A percentile compares a stretch with the other conserved stretches of the same genome.
Conservation (phyloP, 2,329 filamentous ascomycete species). For the Teratosphaeria gauchensis region DNA sequence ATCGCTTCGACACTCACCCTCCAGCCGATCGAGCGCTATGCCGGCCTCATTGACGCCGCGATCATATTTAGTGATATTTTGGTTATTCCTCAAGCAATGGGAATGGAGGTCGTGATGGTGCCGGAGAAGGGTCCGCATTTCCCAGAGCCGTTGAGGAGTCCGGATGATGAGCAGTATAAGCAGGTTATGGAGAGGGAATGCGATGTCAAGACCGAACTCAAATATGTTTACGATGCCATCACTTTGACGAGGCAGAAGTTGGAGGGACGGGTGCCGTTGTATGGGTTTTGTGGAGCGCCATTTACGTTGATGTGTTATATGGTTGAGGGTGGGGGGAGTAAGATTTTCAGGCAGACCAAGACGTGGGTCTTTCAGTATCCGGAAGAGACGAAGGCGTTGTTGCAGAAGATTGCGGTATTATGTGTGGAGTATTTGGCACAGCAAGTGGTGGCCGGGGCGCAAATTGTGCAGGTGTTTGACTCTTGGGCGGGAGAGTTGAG, state of each 20-base stretch:
- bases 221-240: slow-evolving; percentile 94
- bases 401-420: slow-evolving; percentile 86
- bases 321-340: slow-evolving; percentile 94
- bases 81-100: slow-evolving; percentile 94
- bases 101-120: slow-evolving; percentile 97
- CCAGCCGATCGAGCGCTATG: slow-evolving; percentile 87
- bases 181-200: slow-evolving; percentile 67
- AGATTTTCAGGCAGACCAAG: slow-evolving; percentile 89
- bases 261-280: slow-evolving; percentile 77
- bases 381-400: slow-evolving; percentile 65
- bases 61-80: slow-evolving; percentile 99
- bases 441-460: slow-evolving; percentile 87
- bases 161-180: slow-evolving; percentile 73
- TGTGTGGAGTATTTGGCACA: slow-evolving; percentile 90
- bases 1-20: slow-evolving; percentile 88
- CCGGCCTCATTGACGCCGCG: slow-evolving; percentile 82
- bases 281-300: slow-evolving; percentile 92
- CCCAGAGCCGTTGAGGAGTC: slow-evolving; percentile 68
- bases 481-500: slow-evolving; percentile 95
- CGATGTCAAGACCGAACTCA: slow-evolving; percentile 74
- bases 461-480: slow-evolving; percentile 94
- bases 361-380: slow-evolving; percentile 93
- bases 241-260: slow-evolving; percentile 84
- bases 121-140: slow-evolving; percentile 96
- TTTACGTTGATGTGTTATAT: slow-evolving; percentile 98